phyloP scores from a whole-genome alignment of 306 rosid genomes.

The Lathyrus sativus region DNA sequence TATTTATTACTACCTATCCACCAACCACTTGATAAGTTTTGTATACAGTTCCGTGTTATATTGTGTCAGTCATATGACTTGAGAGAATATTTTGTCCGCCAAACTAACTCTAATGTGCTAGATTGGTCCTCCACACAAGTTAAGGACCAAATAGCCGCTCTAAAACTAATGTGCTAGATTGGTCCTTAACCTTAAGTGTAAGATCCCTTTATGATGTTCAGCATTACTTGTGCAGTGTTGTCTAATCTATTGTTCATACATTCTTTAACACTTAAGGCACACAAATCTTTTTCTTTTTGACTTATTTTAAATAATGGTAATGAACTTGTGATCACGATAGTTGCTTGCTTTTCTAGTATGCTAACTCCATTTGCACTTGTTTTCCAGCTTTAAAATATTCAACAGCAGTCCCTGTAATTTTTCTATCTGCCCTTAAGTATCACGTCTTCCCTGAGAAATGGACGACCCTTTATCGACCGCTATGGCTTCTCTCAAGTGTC shows the following conservation, averaged over 20 bases:
- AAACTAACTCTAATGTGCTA: not conserved
- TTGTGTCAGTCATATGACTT: not conserved
- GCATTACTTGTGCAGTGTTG: not conserved
- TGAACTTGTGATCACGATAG: not conserved
- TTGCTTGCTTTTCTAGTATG: slow-evolving; percentile 22
- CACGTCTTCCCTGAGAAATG: slow-evolving; percentile 81
- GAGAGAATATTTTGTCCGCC: not conserved
- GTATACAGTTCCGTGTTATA: not conserved
- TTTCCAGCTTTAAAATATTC: slow-evolving; percentile 93
- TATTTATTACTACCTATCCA: not conserved
- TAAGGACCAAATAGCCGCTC: slow-evolving; percentile 1
- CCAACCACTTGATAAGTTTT: not conserved
- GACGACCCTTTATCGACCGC: slow-evolving; percentile 79
- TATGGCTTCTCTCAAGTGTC: slow-evolving; percentile 94
- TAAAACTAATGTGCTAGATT: not conserved
- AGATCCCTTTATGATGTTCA: slow-evolving; percentile 10
- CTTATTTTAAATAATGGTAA: slow-evolving; percentile 4
- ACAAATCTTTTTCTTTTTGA: not conserved
- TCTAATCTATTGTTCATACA: slow-evolving; percentile 14
- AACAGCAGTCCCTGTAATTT: slow-evolving; percentile 91
- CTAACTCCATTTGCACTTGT: slow-evolving; percentile 47
- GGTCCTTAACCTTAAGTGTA: not conserved
- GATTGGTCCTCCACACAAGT: not conserved
- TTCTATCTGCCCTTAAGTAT: slow-evolving; percentile 95
- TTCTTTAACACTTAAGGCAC: not conserved